phyloP scores from a whole-genome alignment of 73 alveolate species.

The Blepharisma stoltei region DNA sequence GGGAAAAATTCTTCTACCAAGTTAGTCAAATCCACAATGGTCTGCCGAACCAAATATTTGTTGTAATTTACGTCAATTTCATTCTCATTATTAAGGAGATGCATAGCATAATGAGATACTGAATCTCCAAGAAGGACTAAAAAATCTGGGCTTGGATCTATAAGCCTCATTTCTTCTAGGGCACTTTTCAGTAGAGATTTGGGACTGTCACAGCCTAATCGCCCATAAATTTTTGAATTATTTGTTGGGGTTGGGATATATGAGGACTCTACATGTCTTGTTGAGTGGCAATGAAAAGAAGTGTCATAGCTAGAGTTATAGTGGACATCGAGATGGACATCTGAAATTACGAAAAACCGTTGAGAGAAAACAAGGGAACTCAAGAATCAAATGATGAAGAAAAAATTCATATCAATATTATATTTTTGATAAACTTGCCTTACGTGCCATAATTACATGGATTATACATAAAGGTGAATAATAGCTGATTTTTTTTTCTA shows the following conservation, averaged over 20 bases:
- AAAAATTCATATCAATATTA: too few relatives aligned
- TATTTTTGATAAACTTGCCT: too few relatives aligned
- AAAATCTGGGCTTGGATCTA: neutral
- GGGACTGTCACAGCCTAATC: neutral
- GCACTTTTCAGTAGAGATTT: neutral
- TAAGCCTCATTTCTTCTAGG: neutral
- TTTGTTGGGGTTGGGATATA: neutral
- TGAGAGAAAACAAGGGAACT: too few relatives aligned
- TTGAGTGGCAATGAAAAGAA: neutral
- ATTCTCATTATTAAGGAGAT: neutral
- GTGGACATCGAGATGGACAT: neutral
- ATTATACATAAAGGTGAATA: too few relatives aligned
- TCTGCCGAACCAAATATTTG: neutral
- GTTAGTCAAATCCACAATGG: neutral
- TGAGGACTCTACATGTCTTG: neutral
- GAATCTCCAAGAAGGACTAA: neutral
- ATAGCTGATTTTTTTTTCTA: too few relatives aligned
- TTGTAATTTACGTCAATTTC: neutral
- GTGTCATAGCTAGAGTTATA: neutral
- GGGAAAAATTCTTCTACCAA: neutral
- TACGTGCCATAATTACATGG: too few relatives aligned
- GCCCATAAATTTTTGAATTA: neutral
- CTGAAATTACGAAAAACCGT: neutral
- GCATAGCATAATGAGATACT: neutral
- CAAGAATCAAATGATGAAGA: too few relatives aligned